Percentiles rank a stretch among this genome's conserved stretches.
These are phyloP conservation scores for Venturia oleaginea DNA, from an alignment of 2,329 filamentous ascomycete genomes.

Conservation along the genomic window DNA sequence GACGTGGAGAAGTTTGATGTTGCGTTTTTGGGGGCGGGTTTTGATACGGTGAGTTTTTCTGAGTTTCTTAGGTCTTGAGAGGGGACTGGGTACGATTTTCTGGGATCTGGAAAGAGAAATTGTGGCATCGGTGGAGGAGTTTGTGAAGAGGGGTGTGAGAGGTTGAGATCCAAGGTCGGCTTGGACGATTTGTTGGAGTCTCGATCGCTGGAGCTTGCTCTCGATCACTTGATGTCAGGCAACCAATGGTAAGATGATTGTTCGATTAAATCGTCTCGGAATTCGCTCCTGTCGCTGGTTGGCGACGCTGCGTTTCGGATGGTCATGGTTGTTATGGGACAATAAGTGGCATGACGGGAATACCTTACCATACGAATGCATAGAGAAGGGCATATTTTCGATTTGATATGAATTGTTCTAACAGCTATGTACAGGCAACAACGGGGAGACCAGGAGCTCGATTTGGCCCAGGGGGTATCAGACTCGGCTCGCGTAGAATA, in stretches of 20 bases:
- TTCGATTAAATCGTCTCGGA: neutral
- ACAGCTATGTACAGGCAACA: conserved; percentile 29
- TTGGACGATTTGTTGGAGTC: neutral
- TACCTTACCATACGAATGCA: neutral
- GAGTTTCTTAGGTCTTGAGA: too few species aligned
- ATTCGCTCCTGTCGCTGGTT: neutral
- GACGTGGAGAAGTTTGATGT: conserved; percentile 39
- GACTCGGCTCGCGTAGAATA: conserved; percentile 42
- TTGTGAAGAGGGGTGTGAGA: neutral
- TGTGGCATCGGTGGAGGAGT: neutral
- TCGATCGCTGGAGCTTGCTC: neutral
- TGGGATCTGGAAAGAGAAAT: too few species aligned
- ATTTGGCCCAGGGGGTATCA: conserved; percentile 44
- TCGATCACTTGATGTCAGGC: neutral
- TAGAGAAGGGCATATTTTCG: neutral
- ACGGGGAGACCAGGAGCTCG: conserved; percentile 44
- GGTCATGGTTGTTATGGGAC: neutral
- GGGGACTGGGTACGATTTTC: too few species aligned
- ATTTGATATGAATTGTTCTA: neutral
- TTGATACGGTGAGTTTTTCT: conserved; percentile 35
- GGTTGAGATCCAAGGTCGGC: neutral
- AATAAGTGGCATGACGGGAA: neutral
- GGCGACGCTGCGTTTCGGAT: neutral
- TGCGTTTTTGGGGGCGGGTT: conserved; percentile 40
- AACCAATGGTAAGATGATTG: neutral